Base-by-base conservation (phyloP, 345 rosid species). In the Jatropha curcas region DNA sequence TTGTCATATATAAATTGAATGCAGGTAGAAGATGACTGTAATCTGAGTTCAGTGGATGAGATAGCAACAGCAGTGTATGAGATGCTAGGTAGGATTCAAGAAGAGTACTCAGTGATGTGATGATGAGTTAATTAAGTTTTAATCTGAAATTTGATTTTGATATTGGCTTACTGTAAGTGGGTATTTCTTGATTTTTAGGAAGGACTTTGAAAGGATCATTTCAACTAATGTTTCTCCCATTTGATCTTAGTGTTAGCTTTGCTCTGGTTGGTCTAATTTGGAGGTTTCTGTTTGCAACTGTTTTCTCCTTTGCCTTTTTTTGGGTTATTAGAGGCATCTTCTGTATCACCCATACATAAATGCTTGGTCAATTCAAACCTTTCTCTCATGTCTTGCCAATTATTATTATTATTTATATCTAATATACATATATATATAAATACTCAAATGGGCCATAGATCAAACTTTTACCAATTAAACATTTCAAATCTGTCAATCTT, bases 11-110 rank as follows among this genome's bases (percentile, higher is more conserved):
- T 4, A 5, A 5, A 5, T 10, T 37, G 41, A 37, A 58, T 82
- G 86, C 92, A 94, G 98, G 89, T 89, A 55, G 98, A 92, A 83
- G 98, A 94, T 77, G 88, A 79, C 55, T 92, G 98, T 80, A 86
- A 75, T 77, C 84, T 92, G 72, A 87, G 76, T 72, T 76, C 98
- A 48, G 98, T 80, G 60, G 88, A 92, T 72, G 97, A 89, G 61
- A 89, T 94, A 71, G 85, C 98, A 4, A 79, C 90, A 16, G 90
- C 93, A 22, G 91, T 87, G 70, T 69, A 87, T 70, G 82, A 89
- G 79, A 70, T 92, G 83, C 76, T 94, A 71, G 75, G 77, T 79
- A 79, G 85, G 86, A 89, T 85, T 81, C 87, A 90, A 57, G 84
- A 90, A 81, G 88, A 88, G 43, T 57, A 25, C 20, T 67, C 60